These are phyloP conservation scores for Domatiomyces catenatus DNA, from an alignment of 2,329 filamentous ascomycete genomes.

Conservation along the genomic window DNA sequence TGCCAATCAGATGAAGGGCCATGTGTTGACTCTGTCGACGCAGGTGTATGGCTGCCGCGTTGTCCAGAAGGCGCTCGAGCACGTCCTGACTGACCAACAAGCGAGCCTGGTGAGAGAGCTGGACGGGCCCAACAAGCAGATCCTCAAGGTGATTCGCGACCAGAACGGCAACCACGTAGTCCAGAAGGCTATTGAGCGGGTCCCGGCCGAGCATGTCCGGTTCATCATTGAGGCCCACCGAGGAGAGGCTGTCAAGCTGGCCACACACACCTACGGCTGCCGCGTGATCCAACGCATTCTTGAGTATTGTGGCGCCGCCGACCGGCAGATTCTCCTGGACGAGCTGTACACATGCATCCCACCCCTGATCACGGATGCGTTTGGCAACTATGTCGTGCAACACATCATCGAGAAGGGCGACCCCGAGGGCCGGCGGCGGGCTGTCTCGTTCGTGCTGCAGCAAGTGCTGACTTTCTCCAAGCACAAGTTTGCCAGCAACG, in stretches of 20 bases:
- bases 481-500: conserved; percentile 94
- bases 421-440: conserved; percentile 52
- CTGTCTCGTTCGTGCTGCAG: conserved; percentile 58
- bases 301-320: conserved; percentile 59
- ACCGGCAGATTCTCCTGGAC: conserved; percentile 55
- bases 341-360: conserved; percentile 63
- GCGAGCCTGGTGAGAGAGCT: conserved; percentile 69
- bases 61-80: conserved; percentile 87
- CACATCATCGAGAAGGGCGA: conserved; percentile 73
- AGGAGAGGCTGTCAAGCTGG: conserved; percentile 57
- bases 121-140: conserved; percentile 63
- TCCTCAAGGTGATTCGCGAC: conserved; percentile 65
- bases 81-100: conserved; percentile 86
- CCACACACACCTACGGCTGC: conserved; percentile 73
- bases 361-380: conserved; percentile 68
- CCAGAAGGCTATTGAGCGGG: conserved; percentile 75
- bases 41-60: conserved; percentile 93
- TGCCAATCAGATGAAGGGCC: conserved; percentile 73
- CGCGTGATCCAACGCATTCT: conserved; percentile 86
- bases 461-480: conserved; percentile 65
- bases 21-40: conserved; percentile 61
- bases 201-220: conserved; percentile 61
- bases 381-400: conserved; percentile 91
- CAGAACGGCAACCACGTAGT: conserved; percentile 94
- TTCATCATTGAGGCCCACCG: conserved; percentile 74